These are phyloP conservation scores for Aspergillus sp. DNA, from an alignment of 2,329 filamentous ascomycete species.

Conservation along the genomic window DNA sequence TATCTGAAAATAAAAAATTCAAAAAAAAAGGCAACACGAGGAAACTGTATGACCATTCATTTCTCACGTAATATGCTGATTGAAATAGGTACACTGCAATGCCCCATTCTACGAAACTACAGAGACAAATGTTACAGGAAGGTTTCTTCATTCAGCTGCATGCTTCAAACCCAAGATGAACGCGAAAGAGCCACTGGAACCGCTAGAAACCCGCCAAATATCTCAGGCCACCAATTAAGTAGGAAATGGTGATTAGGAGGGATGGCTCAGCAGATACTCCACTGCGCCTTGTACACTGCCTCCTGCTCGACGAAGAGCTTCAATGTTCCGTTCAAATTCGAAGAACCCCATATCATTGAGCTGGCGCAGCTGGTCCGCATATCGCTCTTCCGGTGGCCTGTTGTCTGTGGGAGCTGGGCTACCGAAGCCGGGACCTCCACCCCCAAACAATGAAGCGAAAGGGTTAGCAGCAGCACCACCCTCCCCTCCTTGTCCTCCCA, in stretches of 20 bases:
- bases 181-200: not conserved
- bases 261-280: slow-evolving; percentile 40
- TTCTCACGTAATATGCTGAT: too few species aligned
- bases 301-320: slow-evolving; percentile 81
- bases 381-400: slow-evolving; percentile 88
- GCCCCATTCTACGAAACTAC: slow-evolving; percentile 1
- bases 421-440: slow-evolving; percentile 52
- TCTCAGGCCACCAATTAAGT: not conserved
- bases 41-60: too few species aligned
- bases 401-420: slow-evolving; percentile 68
- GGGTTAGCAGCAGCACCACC: slow-evolving; percentile 44
- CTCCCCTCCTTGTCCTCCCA: slow-evolving; percentile 41
- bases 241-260: slow-evolving; percentile 21
- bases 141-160: not conserved
- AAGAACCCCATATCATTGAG: slow-evolving; percentile 99
- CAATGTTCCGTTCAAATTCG: slow-evolving; percentile 91
- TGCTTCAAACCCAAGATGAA: not conserved
- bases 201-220: slow-evolving; percentile 5
- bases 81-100: too few species aligned
- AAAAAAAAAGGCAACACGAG: too few species aligned
- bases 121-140: slow-evolving; percentile 2
- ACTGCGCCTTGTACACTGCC: slow-evolving; percentile 85
- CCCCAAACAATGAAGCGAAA: slow-evolving; percentile 52
- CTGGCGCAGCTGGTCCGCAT: slow-evolving; percentile 84
- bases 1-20: too few species aligned